Evolutionary conservation across 192 early-diverging fungal genomes (phyloP).

Genomic region (Geosiphon pyriformis): DNA sequence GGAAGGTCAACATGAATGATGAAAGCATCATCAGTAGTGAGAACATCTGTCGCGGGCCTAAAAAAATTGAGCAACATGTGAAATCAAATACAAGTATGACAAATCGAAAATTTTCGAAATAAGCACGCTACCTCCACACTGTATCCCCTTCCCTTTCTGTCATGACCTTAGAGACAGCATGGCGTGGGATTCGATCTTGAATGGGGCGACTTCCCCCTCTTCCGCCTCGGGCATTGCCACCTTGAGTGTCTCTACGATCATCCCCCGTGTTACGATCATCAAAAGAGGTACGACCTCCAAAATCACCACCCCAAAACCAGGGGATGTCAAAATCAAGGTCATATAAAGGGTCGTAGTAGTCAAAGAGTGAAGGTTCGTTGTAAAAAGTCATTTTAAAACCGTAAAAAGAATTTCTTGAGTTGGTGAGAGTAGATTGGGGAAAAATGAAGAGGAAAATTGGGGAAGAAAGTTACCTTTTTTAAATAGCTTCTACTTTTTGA

Average conservation of each 20-base stretch:
- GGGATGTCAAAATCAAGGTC: not conserved
- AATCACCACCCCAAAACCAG: not conserved
- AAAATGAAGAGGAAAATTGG: too few species aligned
- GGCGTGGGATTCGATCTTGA: not conserved
- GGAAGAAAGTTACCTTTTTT: too few species aligned
- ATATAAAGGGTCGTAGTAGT: not conserved
- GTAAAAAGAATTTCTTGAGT: too few species aligned
- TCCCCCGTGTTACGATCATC: not conserved
- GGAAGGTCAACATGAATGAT: slow-evolving; percentile 6
- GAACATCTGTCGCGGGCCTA: not conserved
- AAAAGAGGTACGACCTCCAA: not conserved
- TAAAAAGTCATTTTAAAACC: too few species aligned
- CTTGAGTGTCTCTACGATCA: not conserved
- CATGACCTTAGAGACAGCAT: not conserved
- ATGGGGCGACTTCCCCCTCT: not conserved
- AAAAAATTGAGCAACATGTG: too few species aligned
- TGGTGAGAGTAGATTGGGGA: too few species aligned
- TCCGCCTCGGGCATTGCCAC: not conserved
- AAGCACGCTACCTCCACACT: too few species aligned
- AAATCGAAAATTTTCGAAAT: too few species aligned
- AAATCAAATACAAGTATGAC: too few species aligned
- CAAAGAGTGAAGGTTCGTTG: too few species aligned
- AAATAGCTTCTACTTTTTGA: too few species aligned
- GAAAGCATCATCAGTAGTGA: not conserved
- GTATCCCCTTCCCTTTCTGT: not conserved